Base-by-base conservation (phyloP, 2,329 filamentous ascomycete genomes). In the Cytospora paraplurivora region DNA sequence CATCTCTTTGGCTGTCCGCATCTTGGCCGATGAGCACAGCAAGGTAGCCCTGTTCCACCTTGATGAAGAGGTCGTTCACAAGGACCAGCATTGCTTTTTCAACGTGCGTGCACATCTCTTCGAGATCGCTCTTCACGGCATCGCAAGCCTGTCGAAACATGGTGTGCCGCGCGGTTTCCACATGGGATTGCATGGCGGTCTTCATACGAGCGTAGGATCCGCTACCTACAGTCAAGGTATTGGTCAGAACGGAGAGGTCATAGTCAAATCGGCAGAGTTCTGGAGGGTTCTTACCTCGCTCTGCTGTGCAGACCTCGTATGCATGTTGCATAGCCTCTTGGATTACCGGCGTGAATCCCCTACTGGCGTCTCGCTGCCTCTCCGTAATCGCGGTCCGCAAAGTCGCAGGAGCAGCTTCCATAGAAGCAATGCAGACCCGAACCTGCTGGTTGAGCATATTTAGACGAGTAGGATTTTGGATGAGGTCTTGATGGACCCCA, bases 181-280 rank as follows among this genome's bases (percentile, higher is more conserved):
- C 76, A 60, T 85, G 77, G 0, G 67, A 50, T 0, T 61, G 61
- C 82, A 88, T 85, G 33, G 74, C 66, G 0, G 55, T 63, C 66
- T 85, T 86, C 81, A 87, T 87, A 2, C 83, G 77, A 41, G 62
- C 72, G 69, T 74, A 85, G 12, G 71, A 75, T 3, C 85, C 84
- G 0, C 44, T 4, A 4, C 81, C 77, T 75, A 37, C 32, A 19
- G 4, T 27, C 5, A 10, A 21, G 6, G 44, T 34, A 7, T 62
- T 4, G 21, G 41, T 65, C 56, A 59, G 53, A 15, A 32, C 54
- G 41, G 34, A 41, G 10, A 13, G 4, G 44, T 51, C 44, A 68
- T 55, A 56, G 35, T 13, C 13, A 50, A n/a, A n/a, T 41, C 15
- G 33, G 8, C 5, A 0, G 50, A 10, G 4, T 6, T n/a, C 7